A percentile compares a stretch with the other conserved stretches of the same genome.
Evolutionary conservation across 2,329 filamentous ascomycete species (phyloP).

Genomic region (Trichoderma sp.): DNA sequence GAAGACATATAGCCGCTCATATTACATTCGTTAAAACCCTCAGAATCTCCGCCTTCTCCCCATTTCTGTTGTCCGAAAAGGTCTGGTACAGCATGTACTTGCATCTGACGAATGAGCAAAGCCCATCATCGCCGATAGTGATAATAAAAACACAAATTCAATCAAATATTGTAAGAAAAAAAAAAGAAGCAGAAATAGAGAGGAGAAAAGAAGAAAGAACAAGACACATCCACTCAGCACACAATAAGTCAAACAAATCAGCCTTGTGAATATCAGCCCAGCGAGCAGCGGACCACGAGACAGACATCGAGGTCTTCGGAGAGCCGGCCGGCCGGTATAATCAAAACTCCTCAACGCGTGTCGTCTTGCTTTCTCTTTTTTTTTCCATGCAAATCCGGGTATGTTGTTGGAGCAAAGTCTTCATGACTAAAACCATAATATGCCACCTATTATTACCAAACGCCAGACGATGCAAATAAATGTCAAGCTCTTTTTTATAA

Average conservation of each 20-base stretch:
- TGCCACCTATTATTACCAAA: conserved; percentile 34
- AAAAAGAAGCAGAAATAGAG: neutral
- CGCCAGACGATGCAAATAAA: conserved; percentile 37
- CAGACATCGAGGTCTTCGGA: conserved; percentile 15
- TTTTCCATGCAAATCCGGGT: conserved; percentile 37
- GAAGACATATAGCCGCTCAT: conserved; percentile 25
- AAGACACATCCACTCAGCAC: neutral
- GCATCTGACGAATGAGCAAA: conserved; percentile 9
- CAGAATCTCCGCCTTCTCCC: neutral
- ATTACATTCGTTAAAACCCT: conserved; percentile 19
- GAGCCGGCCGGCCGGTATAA: conserved; percentile 28
- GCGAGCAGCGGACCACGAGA: neutral
- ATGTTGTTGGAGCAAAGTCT: conserved; percentile 37
- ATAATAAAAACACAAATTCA: conserved; percentile 18
- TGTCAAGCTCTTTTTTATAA: conserved; percentile 30
- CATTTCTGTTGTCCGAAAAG: neutral
- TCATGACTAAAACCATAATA: conserved; percentile 33
- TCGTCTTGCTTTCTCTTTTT: conserved; percentile 27
- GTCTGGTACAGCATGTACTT: conserved; percentile 19
- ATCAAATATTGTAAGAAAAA: neutral
- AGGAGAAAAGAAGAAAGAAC: conserved; percentile 1
- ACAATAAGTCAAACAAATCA: conserved; percentile 19
- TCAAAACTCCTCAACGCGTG: conserved; percentile 33
- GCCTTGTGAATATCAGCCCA: conserved; percentile 22
- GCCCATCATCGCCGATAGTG: neutral